These are phyloP conservation scores for Penicillium sclerotiorum DNA, from an alignment of 2,329 filamentous ascomycete species.

Conservation along the genomic window DNA sequence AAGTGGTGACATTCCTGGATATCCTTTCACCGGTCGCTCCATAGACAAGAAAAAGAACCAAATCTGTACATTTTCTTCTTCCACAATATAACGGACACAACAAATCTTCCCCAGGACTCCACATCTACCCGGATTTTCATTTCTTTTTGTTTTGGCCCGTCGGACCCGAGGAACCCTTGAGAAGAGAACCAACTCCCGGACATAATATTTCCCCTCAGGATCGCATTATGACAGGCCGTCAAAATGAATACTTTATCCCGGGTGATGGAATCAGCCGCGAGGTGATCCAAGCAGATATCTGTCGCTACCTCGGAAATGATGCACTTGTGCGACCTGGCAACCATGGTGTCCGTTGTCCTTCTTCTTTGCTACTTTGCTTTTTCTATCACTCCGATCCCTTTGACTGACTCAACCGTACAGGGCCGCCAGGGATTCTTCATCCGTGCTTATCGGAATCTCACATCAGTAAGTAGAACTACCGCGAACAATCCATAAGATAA, in stretches of 20 bases:
- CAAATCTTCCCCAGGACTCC: constrained; percentile 11
- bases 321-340: constrained; percentile 74
- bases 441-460: constrained; percentile 76
- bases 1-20: constrained; percentile 13
- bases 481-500: not conserved
- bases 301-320: constrained; percentile 81
- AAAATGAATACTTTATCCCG: constrained; percentile 80
- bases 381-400: constrained; percentile 14
- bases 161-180: constrained; percentile 30
- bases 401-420: constrained; percentile 50
- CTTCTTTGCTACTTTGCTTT: constrained; percentile 13
- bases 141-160: constrained; percentile 28
- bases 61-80: constrained; percentile 22
- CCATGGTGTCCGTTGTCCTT: constrained; percentile 64
- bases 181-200: constrained; percentile 23
- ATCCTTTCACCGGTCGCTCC: constrained; percentile 14
- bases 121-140: constrained; percentile 18
- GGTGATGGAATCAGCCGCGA: constrained; percentile 80
- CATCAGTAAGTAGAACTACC: constrained; percentile 61
- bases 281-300: constrained; percentile 82
- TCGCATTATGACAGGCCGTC: constrained; percentile 46
- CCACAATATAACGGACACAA: constrained; percentile 24
- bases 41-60: constrained; percentile 13
- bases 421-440: constrained; percentile 74
- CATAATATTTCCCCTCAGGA: constrained; percentile 25